These are phyloP conservation scores for Ogataea ganodermae DNA, from an alignment of 805 yeast genomes.

Conservation along the genomic window DNA sequence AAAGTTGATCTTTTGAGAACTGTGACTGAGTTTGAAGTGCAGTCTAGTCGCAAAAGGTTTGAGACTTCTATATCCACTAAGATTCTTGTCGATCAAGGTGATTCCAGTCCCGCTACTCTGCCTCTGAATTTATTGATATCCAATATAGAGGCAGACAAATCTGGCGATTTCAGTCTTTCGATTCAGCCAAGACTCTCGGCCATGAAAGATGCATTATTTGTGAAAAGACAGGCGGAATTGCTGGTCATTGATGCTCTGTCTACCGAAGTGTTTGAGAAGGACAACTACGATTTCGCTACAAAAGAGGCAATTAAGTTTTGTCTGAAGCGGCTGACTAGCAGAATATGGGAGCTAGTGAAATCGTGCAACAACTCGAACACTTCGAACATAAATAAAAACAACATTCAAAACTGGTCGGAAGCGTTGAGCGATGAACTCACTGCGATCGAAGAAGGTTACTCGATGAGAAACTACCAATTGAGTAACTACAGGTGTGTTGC, in stretches of 20 bases:
- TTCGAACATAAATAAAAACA: constrained; percentile 19
- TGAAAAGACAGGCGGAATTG: constrained; percentile 40
- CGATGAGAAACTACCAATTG: constrained; percentile 31
- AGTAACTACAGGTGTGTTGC: constrained; percentile 24
- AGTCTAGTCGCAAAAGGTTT: constrained; percentile 5
- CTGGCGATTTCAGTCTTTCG: constrained; percentile 24
- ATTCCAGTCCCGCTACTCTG: constrained; percentile 12
- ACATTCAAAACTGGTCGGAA: constrained; percentile 28
- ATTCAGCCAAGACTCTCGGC: constrained; percentile 35
- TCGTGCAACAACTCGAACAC: constrained; percentile 27
- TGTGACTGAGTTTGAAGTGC: constrained; percentile 9
- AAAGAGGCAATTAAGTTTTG: constrained; percentile 25
- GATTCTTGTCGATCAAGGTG: constrained; percentile 6
- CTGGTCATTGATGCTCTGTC: constrained; percentile 29
- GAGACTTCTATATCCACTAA: constrained; percentile 14
- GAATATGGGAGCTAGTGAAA: constrained; percentile 30
- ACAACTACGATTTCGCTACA: constrained; percentile 10
- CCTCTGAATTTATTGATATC: constrained; percentile 28
- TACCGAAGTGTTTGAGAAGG: constrained; percentile 17
- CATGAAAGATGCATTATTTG: constrained; percentile 37
- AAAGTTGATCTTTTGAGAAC: constrained; percentile 16
- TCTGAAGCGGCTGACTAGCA: constrained; percentile 20
- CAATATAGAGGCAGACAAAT: constrained; percentile 16
- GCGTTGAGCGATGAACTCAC: constrained; percentile 17
- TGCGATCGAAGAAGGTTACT: constrained; percentile 31